Base-by-base conservation (phyloP, 345 rosid genomes). In the Lumnitzera racemosa region DNA sequence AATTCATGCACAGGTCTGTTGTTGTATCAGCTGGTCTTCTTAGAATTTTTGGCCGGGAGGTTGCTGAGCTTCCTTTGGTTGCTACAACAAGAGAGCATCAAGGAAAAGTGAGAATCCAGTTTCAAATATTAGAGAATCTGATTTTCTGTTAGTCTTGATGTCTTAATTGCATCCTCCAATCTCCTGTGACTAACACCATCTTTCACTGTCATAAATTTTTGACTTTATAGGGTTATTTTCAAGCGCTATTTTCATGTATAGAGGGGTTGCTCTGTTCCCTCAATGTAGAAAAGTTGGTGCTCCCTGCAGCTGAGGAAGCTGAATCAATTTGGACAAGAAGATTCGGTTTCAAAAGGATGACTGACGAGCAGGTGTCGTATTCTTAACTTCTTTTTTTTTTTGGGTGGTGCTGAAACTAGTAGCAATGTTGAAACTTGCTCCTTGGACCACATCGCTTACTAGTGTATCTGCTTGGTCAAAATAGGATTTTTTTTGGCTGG, bases 301-400 rank as follows among this genome's bases (percentile, higher is more conserved):
- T 95, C 17, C 99, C 99, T 12, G 99, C 97, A 49, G 97, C 99
- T 46, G 95, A 88, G 74, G 95, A 88, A 72, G 97, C 99, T 0
- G 88, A 86, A 78, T 81, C 85, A 46, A 95, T 95, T 61, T 95
- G 99, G 99, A 90, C 89, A 41, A 86, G 73, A 62, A 83, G 78
- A 73, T 90, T 95, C 67, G 95, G 95, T 57, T 95, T 95, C 77
- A 71, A 74, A 72, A 90, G 72, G 78, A 84, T 90, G 84, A 71
- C 70, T 5, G 90, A 81, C 48, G 90, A 74, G 61, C 82, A 74
- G 69, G 97, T 95, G 97, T 70, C n/a, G 8, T 20, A 46, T 31
- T 20, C 13, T 58, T 6, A 20, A 20, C 20, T 58, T 9, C 27
- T 0, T 2, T 1, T 4, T 15, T 50, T 15, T 11, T 60, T 60